A percentile compares a stretch with the other conserved stretches of the same genome.
These are phyloP conservation scores for Entophlyctis helioformis DNA, from an alignment of 192 early-diverging fungal genomes.

Conservation along the genomic window DNA sequence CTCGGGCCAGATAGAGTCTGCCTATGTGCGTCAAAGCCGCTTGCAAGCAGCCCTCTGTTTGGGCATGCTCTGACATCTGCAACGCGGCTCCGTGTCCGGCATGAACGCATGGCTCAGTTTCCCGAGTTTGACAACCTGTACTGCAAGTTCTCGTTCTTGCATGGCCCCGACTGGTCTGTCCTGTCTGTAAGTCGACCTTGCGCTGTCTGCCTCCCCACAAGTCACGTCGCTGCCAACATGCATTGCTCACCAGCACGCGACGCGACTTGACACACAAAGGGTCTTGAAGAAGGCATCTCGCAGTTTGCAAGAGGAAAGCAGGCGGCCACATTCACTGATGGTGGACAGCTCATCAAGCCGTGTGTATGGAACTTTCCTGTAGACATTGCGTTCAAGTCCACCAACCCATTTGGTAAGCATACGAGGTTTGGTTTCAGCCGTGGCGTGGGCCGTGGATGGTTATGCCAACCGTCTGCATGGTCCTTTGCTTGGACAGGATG, in stretches of 20 bases:
- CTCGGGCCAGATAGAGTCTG: conserved; percentile 45
- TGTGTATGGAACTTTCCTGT: conserved; percentile 58
- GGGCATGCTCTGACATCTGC: no score
- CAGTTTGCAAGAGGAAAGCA: no score
- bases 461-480: no score
- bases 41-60: no score
- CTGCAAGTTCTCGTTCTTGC: conserved; percentile 45
- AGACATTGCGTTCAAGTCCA: conserved; percentile 45
- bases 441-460: neutral
- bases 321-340: conserved; percentile 10
- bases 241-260: neutral
- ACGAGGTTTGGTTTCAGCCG: neutral
- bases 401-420: conserved; percentile 34
- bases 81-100: no score
- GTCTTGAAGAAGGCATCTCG: conserved; percentile 48
- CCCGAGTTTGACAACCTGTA: conserved; percentile 42
- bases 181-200: conserved; percentile 13
- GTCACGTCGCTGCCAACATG: neutral
- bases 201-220: neutral
- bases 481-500: conserved; percentile 31
- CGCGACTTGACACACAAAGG: conserved; percentile 9
- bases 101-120: conserved; percentile 18
- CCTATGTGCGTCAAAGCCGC: conserved; percentile 37
- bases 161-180: conserved; percentile 44
- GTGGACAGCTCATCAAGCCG: conserved; percentile 10